Conservation (phyloP, 306 rosid species). For the Prunus fruticosa region DNA sequence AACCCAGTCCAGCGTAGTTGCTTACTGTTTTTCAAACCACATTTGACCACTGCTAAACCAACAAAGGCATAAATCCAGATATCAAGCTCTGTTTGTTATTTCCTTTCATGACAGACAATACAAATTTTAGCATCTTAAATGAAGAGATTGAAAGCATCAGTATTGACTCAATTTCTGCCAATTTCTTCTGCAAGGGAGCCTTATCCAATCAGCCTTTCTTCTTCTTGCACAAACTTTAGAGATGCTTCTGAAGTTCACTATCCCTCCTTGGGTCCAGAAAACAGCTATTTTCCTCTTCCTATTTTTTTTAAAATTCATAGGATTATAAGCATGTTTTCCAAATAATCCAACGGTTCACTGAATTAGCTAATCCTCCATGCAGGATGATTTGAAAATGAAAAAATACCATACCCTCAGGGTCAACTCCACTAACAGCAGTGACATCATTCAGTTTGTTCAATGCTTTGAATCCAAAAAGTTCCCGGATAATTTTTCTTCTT, state of each 20-base stretch:
- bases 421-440: conserved; percentile 96
- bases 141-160: conserved; percentile 18
- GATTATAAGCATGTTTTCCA: background rate
- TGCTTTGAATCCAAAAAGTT: conserved; percentile 76
- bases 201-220: conserved; percentile 81
- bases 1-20: conserved; percentile 75
- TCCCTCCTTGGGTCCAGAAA: conserved; percentile 87
- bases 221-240: conserved; percentile 84
- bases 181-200: conserved; percentile 68
- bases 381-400: conserved; percentile 15
- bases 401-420: conserved; percentile 71
- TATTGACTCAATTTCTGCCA: conserved; percentile 73
- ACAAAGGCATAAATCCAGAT: conserved; percentile 23
- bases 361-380: background rate
- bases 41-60: conserved; percentile 64
- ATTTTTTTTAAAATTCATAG: conserved; percentile 7
- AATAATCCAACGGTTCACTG: conserved; percentile 7
- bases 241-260: conserved; percentile 85
- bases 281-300: conserved; percentile 96
- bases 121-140: conserved; percentile 20
- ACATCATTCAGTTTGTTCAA: conserved; percentile 94
- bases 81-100: conserved; percentile 18
- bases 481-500: conserved; percentile 85
- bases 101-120: conserved; percentile 13
- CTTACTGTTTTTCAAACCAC: conserved; percentile 67